Conservation (phyloP, 1,139 yeast genomes). For the Lodderomyces parapsilosis region DNA sequence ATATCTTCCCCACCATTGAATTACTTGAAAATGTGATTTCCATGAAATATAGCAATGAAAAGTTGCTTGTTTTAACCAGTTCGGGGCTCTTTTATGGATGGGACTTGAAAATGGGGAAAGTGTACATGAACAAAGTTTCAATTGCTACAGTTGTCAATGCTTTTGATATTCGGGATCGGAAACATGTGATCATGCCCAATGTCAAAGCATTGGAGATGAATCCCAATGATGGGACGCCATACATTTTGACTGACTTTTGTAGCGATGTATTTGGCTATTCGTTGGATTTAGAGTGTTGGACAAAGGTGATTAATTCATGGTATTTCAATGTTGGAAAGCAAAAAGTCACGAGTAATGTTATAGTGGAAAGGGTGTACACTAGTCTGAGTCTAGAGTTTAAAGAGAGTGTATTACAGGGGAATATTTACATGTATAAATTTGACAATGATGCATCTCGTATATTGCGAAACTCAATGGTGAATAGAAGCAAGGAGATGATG, state of each 20-base stretch:
- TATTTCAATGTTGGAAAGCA: slow-evolving; percentile 23
- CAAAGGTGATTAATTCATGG: slow-evolving; percentile 49
- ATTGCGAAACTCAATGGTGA: slow-evolving; percentile 23
- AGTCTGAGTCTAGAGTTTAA: slow-evolving; percentile 10
- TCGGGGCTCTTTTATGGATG: slow-evolving; percentile 51
- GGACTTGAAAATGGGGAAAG: slow-evolving; percentile 35
- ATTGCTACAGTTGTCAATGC: slow-evolving; percentile 51
- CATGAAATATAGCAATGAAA: slow-evolving; percentile 50
- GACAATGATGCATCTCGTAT: slow-evolving; percentile 15
- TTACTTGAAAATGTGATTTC: slow-evolving; percentile 57
- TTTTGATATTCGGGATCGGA: slow-evolving; percentile 11
- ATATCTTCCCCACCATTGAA: slow-evolving; percentile 50
- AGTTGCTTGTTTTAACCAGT: slow-evolving; percentile 54
- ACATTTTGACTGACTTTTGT: slow-evolving; percentile 31
- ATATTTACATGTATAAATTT: slow-evolving; percentile 24
- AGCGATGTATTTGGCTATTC: slow-evolving; percentile 44
- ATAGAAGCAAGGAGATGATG: slow-evolving; percentile 15
- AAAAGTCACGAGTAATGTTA: neutral
- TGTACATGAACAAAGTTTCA: slow-evolving; percentile 42
- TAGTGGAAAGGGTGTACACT: slow-evolving; percentile 5
- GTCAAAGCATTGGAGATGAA: slow-evolving; percentile 33
- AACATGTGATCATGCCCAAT: slow-evolving; percentile 22
- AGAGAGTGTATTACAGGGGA: slow-evolving; percentile 21
- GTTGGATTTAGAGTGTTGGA: slow-evolving; percentile 44
- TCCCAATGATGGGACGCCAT: slow-evolving; percentile 39